Percentiles rank a stretch among this genome's conserved stretches.
Conservation (phyloP, 2,329 filamentous ascomycete species). For the Cladophialophora bantiana region DNA sequence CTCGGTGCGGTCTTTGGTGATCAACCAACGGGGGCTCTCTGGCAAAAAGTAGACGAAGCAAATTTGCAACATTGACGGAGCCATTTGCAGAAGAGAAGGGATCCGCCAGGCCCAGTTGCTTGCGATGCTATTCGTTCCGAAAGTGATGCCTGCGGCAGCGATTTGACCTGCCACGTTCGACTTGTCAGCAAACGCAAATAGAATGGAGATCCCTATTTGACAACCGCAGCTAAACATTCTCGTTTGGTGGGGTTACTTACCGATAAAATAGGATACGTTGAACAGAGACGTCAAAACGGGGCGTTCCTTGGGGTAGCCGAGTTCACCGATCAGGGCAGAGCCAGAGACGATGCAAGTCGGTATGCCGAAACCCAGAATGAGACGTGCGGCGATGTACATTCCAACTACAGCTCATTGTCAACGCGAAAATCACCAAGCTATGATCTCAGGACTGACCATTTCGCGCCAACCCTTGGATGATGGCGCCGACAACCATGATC, state of each 20-base stretch:
- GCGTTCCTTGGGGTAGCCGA: conserved; percentile 68
- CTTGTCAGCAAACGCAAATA: background rate
- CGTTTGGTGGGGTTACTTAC: conserved; percentile 44
- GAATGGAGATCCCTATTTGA: background rate
- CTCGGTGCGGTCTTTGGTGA: conserved; percentile 40
- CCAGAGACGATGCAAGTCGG: conserved; percentile 66
- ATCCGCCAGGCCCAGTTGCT: conserved; percentile 56
- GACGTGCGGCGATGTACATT: conserved; percentile 67
- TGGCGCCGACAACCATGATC: conserved; percentile 63
- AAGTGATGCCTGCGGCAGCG: conserved; percentile 52
- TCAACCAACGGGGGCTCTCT: conserved; percentile 38
- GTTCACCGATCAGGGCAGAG: conserved; percentile 65
- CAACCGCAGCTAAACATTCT: background rate
- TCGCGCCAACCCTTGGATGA: conserved; percentile 63
- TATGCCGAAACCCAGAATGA: conserved; percentile 68
- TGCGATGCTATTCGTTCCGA: conserved; percentile 48
- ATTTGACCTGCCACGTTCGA: conserved; percentile 45
- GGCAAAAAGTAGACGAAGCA: conserved; percentile 44
- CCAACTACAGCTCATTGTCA: conserved; percentile 47
- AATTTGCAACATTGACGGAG: conserved; percentile 41
- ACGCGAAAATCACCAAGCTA: background rate
- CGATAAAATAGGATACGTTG: conserved; percentile 66
- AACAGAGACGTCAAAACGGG: conserved; percentile 66
- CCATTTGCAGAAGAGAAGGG: conserved; percentile 54
- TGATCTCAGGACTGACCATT: conserved; percentile 47